Evolutionary conservation across 164 flowering plant genomes (phyloP), one percentile per base, ranked within the genome.

Genomic region (Tinospora cordifolia): DNA sequence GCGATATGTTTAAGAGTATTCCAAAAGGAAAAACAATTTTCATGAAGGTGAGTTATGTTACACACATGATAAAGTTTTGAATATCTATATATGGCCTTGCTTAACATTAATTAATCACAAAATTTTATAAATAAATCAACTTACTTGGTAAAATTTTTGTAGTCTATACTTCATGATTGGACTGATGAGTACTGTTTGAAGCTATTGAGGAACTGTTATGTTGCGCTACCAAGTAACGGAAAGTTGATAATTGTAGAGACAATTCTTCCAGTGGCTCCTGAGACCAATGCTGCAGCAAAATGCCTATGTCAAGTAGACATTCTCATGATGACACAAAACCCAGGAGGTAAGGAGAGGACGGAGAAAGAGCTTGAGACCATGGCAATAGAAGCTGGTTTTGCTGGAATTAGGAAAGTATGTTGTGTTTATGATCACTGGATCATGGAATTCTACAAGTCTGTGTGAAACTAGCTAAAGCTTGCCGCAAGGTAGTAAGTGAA

Each of bases 1-100:
- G 84, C 46, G 82, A 83, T 47, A 81, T 79, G 81, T 76, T 77
- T 65, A 46, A 2, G 2, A 57, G 79, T 14, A 69, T 80, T 47
- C 83, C 85, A 8, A 71, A 75, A 30, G 82, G 70, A 41, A 81
- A 81, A 15, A 81, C 82, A 62, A 74, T 79, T 62, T 80, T 82
- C 71, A 76, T 80, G 75, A 82, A 80, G 83, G 83, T 77, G 26
- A 3, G 59, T 49, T 14, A 25, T 22, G 10, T 14, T 26, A 46
- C 22, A 21, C 22, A 21, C 17, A 65, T 8, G 44, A 14, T 11
- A 14, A 14, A 44, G 47, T 44, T 44, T 44, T 44, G 12, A 44
- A 3, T 44, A 44, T 44, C 47, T 44, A 9, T n/a, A n/a, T n/a
- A n/a, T 10, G 47, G 47, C 47, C 47, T 44, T 2, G 12, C 13